These are phyloP conservation scores for Penicillium pancosmium DNA, from an alignment of 495 filamentous ascomycete genomes.

Conservation along the genomic window DNA sequence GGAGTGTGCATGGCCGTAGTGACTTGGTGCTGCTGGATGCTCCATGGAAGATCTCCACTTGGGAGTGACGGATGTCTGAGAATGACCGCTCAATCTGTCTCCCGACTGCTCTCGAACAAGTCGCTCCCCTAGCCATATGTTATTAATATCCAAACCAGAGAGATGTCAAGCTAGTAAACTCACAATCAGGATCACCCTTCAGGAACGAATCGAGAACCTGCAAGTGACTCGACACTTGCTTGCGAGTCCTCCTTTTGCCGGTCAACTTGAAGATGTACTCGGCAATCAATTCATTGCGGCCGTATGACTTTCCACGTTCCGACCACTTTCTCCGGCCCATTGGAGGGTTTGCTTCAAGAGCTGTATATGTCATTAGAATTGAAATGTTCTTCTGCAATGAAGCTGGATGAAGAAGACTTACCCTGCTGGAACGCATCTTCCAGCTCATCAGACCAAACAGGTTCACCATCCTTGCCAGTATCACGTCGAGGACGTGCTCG, in stretches of 20 bases:
- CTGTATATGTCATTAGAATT: constrained; percentile 45
- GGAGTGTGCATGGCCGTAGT: constrained; percentile 34
- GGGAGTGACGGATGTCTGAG: constrained; percentile 33
- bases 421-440: constrained; percentile 91
- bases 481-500: constrained; percentile 67
- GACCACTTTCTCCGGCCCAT: constrained; percentile 82
- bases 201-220: constrained; percentile 92
- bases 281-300: constrained; percentile 89
- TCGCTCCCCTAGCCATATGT: constrained; percentile 36
- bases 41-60: constrained; percentile 47
- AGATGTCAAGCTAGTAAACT: constrained; percentile 17
- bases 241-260: constrained; percentile 67
- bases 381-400: neutral
- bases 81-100: constrained; percentile 41
- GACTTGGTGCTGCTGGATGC: constrained; percentile 35
- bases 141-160: neutral
- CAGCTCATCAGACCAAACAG: constrained; percentile 79
- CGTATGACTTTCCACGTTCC: constrained; percentile 70
- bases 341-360: constrained; percentile 75
- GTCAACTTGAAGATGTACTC: constrained; percentile 76
- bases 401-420: constrained; percentile 40
- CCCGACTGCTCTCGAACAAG: constrained; percentile 46
- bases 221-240: constrained; percentile 95
- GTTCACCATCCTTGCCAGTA: constrained; percentile 54
- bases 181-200: constrained; percentile 58